Base-by-base conservation (phyloP, 495 filamentous ascomycete species). In the Lindgomyces ingoldianus region DNA sequence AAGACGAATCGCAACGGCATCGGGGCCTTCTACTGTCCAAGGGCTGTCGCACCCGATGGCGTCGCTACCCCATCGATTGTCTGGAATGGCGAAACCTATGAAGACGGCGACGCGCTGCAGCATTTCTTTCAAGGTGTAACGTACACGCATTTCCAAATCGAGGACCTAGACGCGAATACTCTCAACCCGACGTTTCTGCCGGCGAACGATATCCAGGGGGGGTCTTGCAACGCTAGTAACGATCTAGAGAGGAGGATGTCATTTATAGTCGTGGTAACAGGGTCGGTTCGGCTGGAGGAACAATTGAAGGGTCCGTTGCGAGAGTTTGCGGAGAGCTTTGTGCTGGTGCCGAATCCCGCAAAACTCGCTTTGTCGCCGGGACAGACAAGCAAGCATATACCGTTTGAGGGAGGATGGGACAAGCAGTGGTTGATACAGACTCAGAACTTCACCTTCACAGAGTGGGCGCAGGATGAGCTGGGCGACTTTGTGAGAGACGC, bases 291-390 rank as follows among this genome's bases (percentile, higher is more conserved):
- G 58, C 87, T 87, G 61, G 84, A 82, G 1, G 81, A 85, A 33
- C 75, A 71, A 18, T 76, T 79, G 30, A 79, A 84, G 30, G 81
- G 78, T 18, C 78, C 80, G 11, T 81, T 83, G 72, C 81, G 82
- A 57, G 82, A 79, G 6, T 94, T 95, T 74, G 87, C 84, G 53
- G 91, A 96, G 69, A 85, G 78, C 6, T 86, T 93, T 64, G 80
- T 92, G 1, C 75, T 96, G 44, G 87, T 93, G 27, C 91, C 91
- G 21, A 92, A 93, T 70, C 82, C 82, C 65, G 82, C 86, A 21
- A 75, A 80, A 14, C 77, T 81, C 18, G 77, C 70, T 18, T 72
- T 66, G 30, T 76, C 75, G 26, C 75, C 79, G 59, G 33, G 33
- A 6, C 33, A 39, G 33, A 39, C 6, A 14, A 39, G 33, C n/a